Base-by-base conservation (phyloP, 108 stramenopile genomes). In the Nitzschia sp. region DNA sequence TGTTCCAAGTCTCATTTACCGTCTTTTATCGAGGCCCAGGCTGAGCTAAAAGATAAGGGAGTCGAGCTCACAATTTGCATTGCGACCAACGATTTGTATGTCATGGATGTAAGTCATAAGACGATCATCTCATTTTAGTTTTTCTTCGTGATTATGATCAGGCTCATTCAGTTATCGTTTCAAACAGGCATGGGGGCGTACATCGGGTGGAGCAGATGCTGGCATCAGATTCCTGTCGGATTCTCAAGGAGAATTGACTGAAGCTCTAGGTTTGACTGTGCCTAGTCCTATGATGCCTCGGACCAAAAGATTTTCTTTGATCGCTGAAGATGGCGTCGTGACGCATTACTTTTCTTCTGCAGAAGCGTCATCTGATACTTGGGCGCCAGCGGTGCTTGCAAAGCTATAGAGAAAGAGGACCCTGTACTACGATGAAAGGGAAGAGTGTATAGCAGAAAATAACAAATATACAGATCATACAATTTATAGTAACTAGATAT, bases 1-100 rank as follows among this genome's bases (percentile, higher is more conserved):
- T 96, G 91, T 64, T 77, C 74, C 63, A 96, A 96, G 69, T 84
- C 84, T 11, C 95, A 96, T 53, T 75, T 96, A 19, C 92, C 95
- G n/a, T 86, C 85, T 19, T 96, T 93, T 59, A 90, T 96, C 46
- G 66, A 78, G 22, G 89, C 87, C 5, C 78, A 87, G 53, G 89
- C 86, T 11, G 90, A 88, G 26, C 68, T 96, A 45, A 90, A 89
- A 71, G 82, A 54, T 0, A 93, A 90, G 73, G 95, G 92, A 2
- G 82, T 94, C 19, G 93, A 94, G 21, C 41, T 85, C 25, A 86
- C 87, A 17, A 88, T 96, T 61, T 96, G 95, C 67, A 76, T 92
- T 53, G 92, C 95, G 26, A 92, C 92, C 8, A 96, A 96, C 65
- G 95, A 96, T 72, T 68, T 89, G 1, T 91, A 72, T 68, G 89